Evolutionary conservation across 2,329 filamentous ascomycete species (phyloP).

Genomic region (Aspergillus udagawae): DNA sequence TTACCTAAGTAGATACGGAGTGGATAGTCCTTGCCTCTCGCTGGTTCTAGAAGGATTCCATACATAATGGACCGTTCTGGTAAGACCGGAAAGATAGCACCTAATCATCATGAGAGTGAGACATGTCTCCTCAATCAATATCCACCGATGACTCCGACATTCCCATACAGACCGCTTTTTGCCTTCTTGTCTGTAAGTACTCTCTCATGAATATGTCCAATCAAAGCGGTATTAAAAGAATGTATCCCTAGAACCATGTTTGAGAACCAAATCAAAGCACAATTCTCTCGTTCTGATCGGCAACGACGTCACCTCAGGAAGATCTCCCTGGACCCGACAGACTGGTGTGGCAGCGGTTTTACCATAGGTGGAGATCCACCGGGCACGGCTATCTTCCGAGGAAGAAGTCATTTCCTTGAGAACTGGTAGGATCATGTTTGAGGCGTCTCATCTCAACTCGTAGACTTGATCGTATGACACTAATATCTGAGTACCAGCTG

Average conservation of each 20-base stretch:
- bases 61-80: not conserved
- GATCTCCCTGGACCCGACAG: slow-evolving; percentile 20
- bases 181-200: not conserved
- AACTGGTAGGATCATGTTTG: not conserved
- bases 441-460: not conserved
- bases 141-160: not conserved
- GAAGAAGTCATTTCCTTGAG: not conserved
- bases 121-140: not conserved
- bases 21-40: not conserved
- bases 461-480: not conserved
- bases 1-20: not conserved
- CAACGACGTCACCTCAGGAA: not conserved
- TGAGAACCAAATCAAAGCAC: not conserved
- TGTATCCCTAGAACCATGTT: not conserved
- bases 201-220: not conserved
- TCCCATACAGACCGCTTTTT: not conserved
- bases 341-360: slow-evolving; percentile 18
- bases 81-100: slow-evolving; percentile 5
- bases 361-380: slow-evolving; percentile 9
- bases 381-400: not conserved
- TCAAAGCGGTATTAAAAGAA: not conserved
- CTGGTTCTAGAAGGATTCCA: slow-evolving; percentile 15
- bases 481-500: not conserved
- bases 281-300: not conserved
- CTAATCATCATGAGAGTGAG: not conserved